Evolutionary conservation across 805 yeast genomes (phyloP).

Genomic region (Grigorovia transvaalensis): DNA sequence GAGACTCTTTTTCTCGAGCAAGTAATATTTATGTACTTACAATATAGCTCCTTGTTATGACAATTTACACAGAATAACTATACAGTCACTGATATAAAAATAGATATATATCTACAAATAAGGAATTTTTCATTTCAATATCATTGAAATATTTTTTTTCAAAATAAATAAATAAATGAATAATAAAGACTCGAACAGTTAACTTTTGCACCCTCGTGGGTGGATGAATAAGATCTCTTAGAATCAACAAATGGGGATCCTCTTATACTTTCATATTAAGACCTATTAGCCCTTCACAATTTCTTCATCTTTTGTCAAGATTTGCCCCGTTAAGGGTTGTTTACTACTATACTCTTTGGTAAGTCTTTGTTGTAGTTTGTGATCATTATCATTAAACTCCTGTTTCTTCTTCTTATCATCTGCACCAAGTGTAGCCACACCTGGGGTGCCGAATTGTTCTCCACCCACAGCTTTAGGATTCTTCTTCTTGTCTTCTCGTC

Average conservation of each 20-base stretch:
- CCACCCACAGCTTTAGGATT: background rate
- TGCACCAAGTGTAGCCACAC: conserved; percentile 23
- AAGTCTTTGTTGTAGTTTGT: conserved; percentile 52
- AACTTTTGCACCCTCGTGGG: background rate
- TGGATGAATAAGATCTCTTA: too few species aligned
- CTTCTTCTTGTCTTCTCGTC: conserved; percentile 38
- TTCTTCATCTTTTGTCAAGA: conserved; percentile 34
- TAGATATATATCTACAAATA: background rate
- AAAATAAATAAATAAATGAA: background rate
- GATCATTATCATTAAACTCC: conserved; percentile 49
- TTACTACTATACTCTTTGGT: conserved; percentile 43
- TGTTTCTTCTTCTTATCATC: conserved; percentile 36
- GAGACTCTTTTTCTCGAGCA: too few species aligned
- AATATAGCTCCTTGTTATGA: too few species aligned
- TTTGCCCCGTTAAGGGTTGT: conserved; percentile 55
- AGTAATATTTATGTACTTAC: too few species aligned
- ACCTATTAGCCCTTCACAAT: conserved; percentile 1
- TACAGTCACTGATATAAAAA: too few species aligned
- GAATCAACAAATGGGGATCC: too few species aligned
- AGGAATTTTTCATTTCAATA: background rate
- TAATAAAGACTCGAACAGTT: too few species aligned
- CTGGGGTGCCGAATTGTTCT: conserved; percentile 9
- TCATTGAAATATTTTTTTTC: background rate
- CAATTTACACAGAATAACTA: too few species aligned
- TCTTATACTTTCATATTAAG: too few species aligned